Base-by-base conservation (phyloP, 305 asterid species). In the Euphrasia arctica region DNA sequence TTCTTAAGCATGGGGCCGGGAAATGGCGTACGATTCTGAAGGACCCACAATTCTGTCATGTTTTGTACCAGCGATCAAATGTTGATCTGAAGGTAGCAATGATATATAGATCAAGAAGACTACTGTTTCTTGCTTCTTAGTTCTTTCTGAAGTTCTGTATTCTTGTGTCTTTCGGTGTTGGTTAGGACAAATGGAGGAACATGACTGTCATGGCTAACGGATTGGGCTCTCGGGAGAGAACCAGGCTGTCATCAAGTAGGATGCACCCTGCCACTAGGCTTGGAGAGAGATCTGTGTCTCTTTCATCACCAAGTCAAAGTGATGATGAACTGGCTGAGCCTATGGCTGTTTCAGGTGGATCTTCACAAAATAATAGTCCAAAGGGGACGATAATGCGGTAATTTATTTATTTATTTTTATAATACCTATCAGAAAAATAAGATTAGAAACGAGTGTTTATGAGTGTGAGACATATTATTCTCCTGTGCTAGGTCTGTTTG, bases 1-100 rank as follows among this genome's bases (percentile, higher is more conserved):
- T 85, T 27, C 73, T 79, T 65, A 85, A 83, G 83, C 93, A 83
- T 65, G 89, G 93, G 48, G 74, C 81, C 9, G 93, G 58, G 55
- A 87, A 87, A 78, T 85, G 93, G 90, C 95, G 90, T 49, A 78
- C 90, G 1, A 85, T 85, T 75, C 93, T 85, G 34, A 83, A 79
- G 77, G 93, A 87, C 72, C 84, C 90, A 52, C 87, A 78, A 62
- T 88, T 81, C 70, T 80, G 87, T 63, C 74, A 78, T 58, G 73
- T 85, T 32, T 72, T 85, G 48, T 74, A 75, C 70, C 78, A 78
- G 63, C 80, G 90, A 41, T 85, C 90, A 43, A 85, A 85, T 72
- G 88, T 82, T 45, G 86, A 85, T 83, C 87, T 82, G 39, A 84
- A 84, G 96, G 96, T 88, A 66, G 39, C 32, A 3, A 45, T 45